Conservation (phyloP, 371 early-diverging fungal species). For the Actinomucor elegans region DNA sequence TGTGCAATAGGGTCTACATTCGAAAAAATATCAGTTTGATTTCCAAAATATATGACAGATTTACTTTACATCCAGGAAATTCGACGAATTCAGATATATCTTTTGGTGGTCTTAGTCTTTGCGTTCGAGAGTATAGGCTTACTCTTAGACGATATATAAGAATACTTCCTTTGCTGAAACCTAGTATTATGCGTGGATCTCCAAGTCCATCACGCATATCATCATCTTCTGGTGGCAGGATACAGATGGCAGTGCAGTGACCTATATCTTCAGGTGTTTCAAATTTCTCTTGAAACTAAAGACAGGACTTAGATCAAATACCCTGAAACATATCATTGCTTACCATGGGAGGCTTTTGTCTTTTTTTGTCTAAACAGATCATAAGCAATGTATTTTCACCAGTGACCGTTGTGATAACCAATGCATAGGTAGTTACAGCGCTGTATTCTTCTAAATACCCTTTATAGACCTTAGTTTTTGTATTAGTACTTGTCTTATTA, state of each 20-base stretch:
- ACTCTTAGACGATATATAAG: conserved; percentile 11
- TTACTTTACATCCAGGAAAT: conserved; percentile 15
- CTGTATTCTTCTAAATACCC: no score
- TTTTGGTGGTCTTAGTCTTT: conserved; percentile 8
- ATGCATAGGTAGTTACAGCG: not conserved
- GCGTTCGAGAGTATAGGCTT: conserved; percentile 11
- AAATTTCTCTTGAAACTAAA: no score
- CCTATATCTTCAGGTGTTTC: conserved; percentile 12
- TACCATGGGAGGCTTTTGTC: no score
- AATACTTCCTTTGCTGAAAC: conserved; percentile 10
- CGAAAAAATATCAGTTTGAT: no score
- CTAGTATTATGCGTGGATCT: conserved; percentile 16
- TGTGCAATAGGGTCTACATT: conserved; percentile 14
- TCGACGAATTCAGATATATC: conserved; percentile 19
- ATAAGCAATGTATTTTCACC: no score
- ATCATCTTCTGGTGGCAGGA: conserved; percentile 8
- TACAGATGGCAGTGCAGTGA: conserved; percentile 13
- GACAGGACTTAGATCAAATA: no score
- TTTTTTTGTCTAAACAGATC: no score
- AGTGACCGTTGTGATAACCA: no score
- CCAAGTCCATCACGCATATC: conserved; percentile 18
- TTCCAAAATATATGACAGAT: no score
- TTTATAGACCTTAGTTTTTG: no score
- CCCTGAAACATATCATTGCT: no score
- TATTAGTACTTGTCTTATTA: no score